Evolutionary conservation across 2,329 filamentous ascomycete genomes (phyloP), one percentile per base, ranked within the genome.

Genomic region (Ambrosiella cleistominuta): DNA sequence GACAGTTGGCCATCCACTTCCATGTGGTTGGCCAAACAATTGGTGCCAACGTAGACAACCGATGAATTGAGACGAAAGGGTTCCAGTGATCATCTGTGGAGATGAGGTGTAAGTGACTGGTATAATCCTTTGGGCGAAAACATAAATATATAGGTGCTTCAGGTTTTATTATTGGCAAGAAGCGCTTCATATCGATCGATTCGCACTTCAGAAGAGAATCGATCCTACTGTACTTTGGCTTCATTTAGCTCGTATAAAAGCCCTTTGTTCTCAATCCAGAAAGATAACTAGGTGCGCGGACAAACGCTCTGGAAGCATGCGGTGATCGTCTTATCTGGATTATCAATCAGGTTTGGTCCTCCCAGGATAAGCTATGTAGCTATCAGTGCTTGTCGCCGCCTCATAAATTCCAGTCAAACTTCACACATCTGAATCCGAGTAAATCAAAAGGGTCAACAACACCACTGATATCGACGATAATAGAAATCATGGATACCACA

Each of bases 281-380:
- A 5, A 27, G 27, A 15, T 47, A 47, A 17, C 11, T 17, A 17
- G 19, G 44, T 47, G 13, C n/a, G 47, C 6, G 27, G 13, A 7
- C 35, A 27, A 27, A 8, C 27, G 19, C 47, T 27, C 47, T 51
- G 17, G 17, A 7, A 11, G 12, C 27, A 11, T 19, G 47, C 45
- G 17, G 12, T 35, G 9, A 51, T 35, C 11, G 47, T 51, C 47
- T 51, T 51, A 51, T 51, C 38, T 55, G 42, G 58, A 57, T 60
- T 60, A 60, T 57, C 59, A 60, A 60, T 60, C 50, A 57, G 40
- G 47, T 45, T 45, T 27, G 35, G 15, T 37, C n/a, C 39, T 45
- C 50, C 38, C 27, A 17, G 11, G 15, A 39, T 17, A 27, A 27
- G 39, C 13, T 19, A 17, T 19, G 47, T 51, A 11, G 27, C 19